Percentiles rank a stretch among this genome's conserved stretches.
phyloP scores from a whole-genome alignment of 257 asterid species.

The Gardenia jasminoides region DNA sequence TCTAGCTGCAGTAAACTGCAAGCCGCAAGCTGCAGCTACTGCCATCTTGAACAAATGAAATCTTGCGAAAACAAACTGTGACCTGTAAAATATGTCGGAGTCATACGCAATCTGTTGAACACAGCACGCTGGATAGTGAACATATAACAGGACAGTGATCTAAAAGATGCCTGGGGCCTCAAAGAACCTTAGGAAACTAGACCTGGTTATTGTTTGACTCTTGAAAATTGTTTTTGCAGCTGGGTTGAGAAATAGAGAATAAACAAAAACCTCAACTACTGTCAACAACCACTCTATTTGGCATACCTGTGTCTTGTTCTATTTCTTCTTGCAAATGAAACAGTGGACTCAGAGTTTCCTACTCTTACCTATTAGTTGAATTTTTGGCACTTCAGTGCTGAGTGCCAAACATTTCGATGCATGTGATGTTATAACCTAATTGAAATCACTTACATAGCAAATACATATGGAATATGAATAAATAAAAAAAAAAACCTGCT shows the following conservation, averaged over 20 bases:
- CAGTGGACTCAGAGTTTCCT: background rate
- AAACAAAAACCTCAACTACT: background rate
- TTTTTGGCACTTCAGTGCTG: background rate
- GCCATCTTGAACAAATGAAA: slow-evolving; percentile 50
- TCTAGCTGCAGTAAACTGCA: slow-evolving; percentile 52
- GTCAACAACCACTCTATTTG: background rate
- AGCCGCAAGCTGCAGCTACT: slow-evolving; percentile 55
- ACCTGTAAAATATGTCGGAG: slow-evolving; percentile 23
- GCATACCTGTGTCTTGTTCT: too few relatives aligned
- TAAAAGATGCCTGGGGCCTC: background rate
- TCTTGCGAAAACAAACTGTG: slow-evolving; percentile 13
- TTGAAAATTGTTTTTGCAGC: too few relatives aligned
- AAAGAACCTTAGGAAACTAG: background rate
- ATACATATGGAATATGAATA: background rate
- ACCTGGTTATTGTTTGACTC: background rate
- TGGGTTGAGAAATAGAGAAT: background rate
- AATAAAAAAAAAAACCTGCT: background rate
- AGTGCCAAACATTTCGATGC: background rate
- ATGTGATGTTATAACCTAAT: background rate
- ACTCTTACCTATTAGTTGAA: background rate
- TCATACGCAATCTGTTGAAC: background rate
- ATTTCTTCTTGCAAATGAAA: background rate
- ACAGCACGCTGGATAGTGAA: background rate
- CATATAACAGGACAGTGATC: background rate
- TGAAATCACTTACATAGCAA: background rate